Percentiles rank a stretch among this genome's conserved stretches.
These are phyloP conservation scores for Claviceps quebecensis DNA, from an alignment of 2,329 filamentous ascomycete genomes.

Conservation along the genomic window DNA sequence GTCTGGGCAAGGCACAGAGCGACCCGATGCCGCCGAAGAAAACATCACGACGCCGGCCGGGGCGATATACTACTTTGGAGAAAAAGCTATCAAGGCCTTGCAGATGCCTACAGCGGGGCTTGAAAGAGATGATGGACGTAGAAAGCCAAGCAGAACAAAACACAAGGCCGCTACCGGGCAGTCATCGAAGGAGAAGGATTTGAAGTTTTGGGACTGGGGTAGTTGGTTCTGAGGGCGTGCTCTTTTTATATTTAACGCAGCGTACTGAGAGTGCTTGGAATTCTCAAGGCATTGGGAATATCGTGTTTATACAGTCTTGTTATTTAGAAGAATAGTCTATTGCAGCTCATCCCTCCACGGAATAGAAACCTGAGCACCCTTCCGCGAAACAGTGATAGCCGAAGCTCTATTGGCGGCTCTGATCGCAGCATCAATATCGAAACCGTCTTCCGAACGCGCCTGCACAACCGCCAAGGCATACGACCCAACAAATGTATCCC, in stretches of 20 bases:
- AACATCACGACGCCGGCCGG: background rate
- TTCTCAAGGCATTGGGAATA: no score
- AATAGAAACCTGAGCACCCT: slow-evolving; percentile 29
- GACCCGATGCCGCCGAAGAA: background rate
- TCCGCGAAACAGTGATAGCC: slow-evolving; percentile 27
- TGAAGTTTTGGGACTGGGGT: slow-evolving; percentile 12
- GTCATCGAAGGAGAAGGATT: slow-evolving; percentile 12
- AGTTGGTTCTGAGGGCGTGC: slow-evolving; percentile 15
- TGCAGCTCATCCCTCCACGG: slow-evolving; percentile 30
- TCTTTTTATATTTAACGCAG: background rate
- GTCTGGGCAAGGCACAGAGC: background rate
- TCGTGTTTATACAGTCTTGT: no score
- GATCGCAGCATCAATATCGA: slow-evolving; percentile 43
- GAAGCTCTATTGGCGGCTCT: slow-evolving; percentile 37
- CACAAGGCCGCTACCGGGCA: background rate
- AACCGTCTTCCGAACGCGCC: slow-evolving; percentile 17
- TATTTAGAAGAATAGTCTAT: slow-evolving; percentile 7
- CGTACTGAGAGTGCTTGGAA: no score
- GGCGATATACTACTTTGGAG: slow-evolving; percentile 6
- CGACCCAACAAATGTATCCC: slow-evolving; percentile 85
- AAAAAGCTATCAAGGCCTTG: slow-evolving; percentile 4
- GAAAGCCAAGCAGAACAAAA: background rate
- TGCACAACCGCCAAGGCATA: slow-evolving; percentile 63
- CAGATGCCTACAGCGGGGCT: background rate
- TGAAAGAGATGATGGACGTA: background rate